Percentiles rank a stretch among this genome's conserved stretches.
phyloP scores from a whole-genome alignment of 2,329 filamentous ascomycete genomes.

The Sporothrix pseudoabietina region DNA sequence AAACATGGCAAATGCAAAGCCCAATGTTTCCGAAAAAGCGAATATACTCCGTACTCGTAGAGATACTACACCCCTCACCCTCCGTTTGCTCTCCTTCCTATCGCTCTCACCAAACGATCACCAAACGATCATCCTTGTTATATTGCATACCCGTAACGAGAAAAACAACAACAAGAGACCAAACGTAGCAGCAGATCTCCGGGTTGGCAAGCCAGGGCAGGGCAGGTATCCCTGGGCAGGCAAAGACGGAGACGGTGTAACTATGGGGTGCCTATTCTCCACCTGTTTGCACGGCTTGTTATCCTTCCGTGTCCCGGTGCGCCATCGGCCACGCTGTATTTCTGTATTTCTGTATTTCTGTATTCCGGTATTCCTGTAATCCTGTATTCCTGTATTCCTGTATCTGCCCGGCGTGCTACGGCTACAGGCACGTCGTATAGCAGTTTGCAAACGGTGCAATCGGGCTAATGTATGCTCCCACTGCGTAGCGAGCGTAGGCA shows the following conservation, averaged over 20 bases:
- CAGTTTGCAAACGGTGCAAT: neutral
- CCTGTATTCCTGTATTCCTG: neutral
- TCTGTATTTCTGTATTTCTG: neutral
- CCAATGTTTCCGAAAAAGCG: slow-evolving; percentile 15
- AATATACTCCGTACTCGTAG: neutral
- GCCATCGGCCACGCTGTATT: neutral
- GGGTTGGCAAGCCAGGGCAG: neutral
- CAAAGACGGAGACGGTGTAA: slow-evolving; percentile 4
- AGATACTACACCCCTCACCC: neutral
- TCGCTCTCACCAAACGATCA: neutral
- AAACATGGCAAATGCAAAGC: too few species aligned
- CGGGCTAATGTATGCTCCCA: slow-evolving; percentile 5
- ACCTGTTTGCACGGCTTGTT: slow-evolving; percentile 16
- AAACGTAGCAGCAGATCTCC: neutral
- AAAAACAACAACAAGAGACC: neutral
- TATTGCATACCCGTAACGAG: neutral
- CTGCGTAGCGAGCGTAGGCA: neutral
- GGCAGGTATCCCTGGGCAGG: neutral
- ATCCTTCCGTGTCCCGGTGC: neutral
- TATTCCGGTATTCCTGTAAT: neutral
- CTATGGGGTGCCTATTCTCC: neutral
- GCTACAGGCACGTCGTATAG: neutral
- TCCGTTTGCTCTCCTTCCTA: neutral
- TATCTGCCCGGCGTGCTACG: neutral
- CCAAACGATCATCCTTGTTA: neutral